phyloP scores from a whole-genome alignment of 176 grass and related monocot species.

The Avena insularis region DNA sequence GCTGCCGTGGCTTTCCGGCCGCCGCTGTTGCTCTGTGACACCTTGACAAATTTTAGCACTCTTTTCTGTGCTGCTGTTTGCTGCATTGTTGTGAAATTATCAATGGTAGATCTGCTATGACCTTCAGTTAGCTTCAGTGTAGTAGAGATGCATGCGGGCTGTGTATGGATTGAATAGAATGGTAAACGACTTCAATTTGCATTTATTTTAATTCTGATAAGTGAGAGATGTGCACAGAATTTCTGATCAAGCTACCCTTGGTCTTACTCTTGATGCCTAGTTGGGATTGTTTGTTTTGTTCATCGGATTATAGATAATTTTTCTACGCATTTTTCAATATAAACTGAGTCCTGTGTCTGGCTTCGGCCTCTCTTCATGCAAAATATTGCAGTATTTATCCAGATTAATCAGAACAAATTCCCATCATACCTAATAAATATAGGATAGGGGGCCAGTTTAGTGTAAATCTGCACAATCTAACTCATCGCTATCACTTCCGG shows the following conservation, averaged over 20 bases:
- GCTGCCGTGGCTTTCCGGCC: too few relatives aligned
- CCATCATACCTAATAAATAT: not conserved
- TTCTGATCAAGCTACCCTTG: too few relatives aligned
- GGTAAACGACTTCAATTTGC: too few relatives aligned
- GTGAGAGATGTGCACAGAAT: too few relatives aligned
- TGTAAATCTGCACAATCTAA: not conserved
- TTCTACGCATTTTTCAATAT: not conserved
- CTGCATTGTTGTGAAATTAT: not conserved
- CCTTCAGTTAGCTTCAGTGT: not conserved
- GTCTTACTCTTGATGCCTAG: too few relatives aligned
- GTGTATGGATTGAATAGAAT: not conserved
- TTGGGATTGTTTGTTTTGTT: not conserved
- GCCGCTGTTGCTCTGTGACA: too few relatives aligned
- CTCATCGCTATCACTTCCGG: not conserved
- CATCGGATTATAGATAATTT: not conserved
- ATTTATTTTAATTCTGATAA: too few relatives aligned
- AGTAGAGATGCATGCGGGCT: not conserved
- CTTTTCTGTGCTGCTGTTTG: conserved; percentile 16
- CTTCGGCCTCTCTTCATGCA: not conserved
- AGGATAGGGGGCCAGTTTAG: not conserved
- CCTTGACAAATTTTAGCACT: not conserved
- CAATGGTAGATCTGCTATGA: conserved; percentile 9
- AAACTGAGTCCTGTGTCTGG: not conserved
- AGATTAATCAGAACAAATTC: conserved; percentile 8
- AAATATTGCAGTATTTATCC: not conserved